Evolutionary conservation across 2,329 filamentous ascomycete species (phyloP).

Genomic region (Fusarium sacchari): DNA sequence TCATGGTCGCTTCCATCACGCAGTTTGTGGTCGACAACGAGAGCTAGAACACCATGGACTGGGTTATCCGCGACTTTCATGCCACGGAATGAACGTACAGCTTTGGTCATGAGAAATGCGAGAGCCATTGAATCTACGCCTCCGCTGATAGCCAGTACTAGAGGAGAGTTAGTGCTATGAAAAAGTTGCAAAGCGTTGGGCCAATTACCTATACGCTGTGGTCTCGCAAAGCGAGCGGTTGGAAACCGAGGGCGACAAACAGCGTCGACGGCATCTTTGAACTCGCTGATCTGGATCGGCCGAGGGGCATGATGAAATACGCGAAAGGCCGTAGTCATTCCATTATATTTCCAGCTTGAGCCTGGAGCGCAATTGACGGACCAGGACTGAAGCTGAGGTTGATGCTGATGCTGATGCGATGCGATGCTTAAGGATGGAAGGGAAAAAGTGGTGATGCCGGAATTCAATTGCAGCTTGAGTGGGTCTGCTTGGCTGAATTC

Average conservation of each 20-base stretch:
- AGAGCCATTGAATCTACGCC: slow-evolving; percentile 99
- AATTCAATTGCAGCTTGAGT: slow-evolving; percentile 25
- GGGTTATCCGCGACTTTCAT: slow-evolving; percentile 59
- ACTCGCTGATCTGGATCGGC: slow-evolving; percentile 52
- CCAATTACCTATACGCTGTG: slow-evolving; percentile 56
- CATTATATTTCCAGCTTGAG: slow-evolving; percentile 39
- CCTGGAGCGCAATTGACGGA: slow-evolving; percentile 29
- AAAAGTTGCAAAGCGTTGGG: neutral
- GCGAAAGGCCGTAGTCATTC: slow-evolving; percentile 49
- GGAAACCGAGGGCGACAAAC: slow-evolving; percentile 62
- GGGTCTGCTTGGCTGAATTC: slow-evolving; percentile 14
- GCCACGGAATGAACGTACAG: slow-evolving; percentile 48
- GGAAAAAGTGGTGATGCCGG: slow-evolving; percentile 25
- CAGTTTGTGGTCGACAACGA: slow-evolving; percentile 68
- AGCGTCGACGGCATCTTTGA: slow-evolving; percentile 60
- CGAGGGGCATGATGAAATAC: slow-evolving; percentile 52
- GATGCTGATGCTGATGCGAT: neutral
- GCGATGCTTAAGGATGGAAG: neutral
- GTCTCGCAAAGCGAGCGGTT: slow-evolving; percentile 46
- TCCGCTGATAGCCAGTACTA: slow-evolving; percentile 85
- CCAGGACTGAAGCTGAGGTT: neutral
- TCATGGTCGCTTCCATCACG: slow-evolving; percentile 64
- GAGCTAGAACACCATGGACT: slow-evolving; percentile 52
- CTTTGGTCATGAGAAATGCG: slow-evolving; percentile 73
- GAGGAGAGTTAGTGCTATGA: neutral